phyloP scores from a whole-genome alignment of 176 grass and related monocot species.

The Hyparrhenia diplandra region DNA sequence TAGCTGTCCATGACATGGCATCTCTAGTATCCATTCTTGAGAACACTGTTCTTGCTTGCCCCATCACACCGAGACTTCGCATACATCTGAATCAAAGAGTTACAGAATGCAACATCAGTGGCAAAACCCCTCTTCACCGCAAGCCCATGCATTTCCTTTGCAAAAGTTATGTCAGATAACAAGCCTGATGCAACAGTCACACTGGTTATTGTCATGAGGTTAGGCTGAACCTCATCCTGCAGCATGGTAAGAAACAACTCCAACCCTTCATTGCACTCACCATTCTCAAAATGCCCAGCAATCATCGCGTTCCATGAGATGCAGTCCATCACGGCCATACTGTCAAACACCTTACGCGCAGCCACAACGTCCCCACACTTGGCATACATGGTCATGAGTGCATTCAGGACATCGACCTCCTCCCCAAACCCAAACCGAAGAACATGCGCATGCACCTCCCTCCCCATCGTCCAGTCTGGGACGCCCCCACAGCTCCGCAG shows the following conservation, averaged over 20 bases:
- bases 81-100: constrained; percentile 94
- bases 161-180: constrained; percentile 38
- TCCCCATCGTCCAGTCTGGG: constrained; percentile 54
- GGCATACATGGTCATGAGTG: constrained; percentile 83
- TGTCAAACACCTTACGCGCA: constrained; percentile 73
- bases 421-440: constrained; percentile 56
- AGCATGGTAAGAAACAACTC: constrained; percentile 70
- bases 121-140: constrained; percentile 69
- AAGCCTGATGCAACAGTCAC: constrained; percentile 66
- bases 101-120: constrained; percentile 53
- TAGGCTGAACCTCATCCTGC: constrained; percentile 62
- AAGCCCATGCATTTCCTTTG: constrained; percentile 72
- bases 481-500: constrained; percentile 70
- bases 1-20: constrained; percentile 84
- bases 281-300: constrained; percentile 70
- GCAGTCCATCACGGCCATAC: constrained; percentile 51
- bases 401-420: constrained; percentile 63
- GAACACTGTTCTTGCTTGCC: constrained; percentile 61
- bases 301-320: constrained; percentile 99
- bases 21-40: constrained; percentile 58
- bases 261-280: constrained; percentile 42
- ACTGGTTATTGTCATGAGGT: constrained; percentile 70
- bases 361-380: constrained; percentile 54
- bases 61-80: constrained; percentile 46
- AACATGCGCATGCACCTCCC: constrained; percentile 83